Evolutionary conservation across 345 rosid species (phyloP), one percentile per base, ranked within the genome.

Genomic region (Durio zibethinus): DNA sequence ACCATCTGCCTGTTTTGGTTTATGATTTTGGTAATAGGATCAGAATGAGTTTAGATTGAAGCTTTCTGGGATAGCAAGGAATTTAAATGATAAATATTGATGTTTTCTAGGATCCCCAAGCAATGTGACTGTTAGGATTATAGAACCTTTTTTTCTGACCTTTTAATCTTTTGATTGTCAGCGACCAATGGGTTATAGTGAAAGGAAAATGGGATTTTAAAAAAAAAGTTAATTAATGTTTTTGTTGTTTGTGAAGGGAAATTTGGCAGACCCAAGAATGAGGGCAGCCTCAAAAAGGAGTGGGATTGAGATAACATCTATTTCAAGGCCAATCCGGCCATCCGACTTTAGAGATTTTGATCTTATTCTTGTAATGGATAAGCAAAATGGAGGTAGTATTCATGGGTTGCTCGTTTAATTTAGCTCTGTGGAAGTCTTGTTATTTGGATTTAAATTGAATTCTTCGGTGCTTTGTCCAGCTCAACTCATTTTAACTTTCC

Each of bases 341-440:
- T 89, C 98, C 80, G 99, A 95, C 87, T 95, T 95, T 76, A 83
- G 62, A 15, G 93, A 92, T 35, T 95, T 95, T 57, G 97, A 95
- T 90, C 83, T 90, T 79, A 93, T 92, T 79, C 94, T 92, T 81
- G 99, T 93, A 2, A 96, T 96, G 99, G 99, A 93, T 83, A 84
- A 88, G 45, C 87, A 85, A 76, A 96, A 96, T 82, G 89, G 84
- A 87, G 89, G 98, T 89, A 76, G 36, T 25, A 3, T 6, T 36
- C 36, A 27, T 23, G 21, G 33, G 43, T 74, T 78, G 12, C 65
- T 20, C 36, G 68, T 54, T 78, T 43, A 35, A 33, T 71, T 59
- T 5, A 23, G 9, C 29, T 36, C 43, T 66, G 45, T 33, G 40
- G n/a, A 23, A 38, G 53, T 47, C n/a, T 62, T 50, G 7, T 45